Evolutionary conservation across 352 stramenopile genomes (phyloP), one percentile per base, ranked within the genome.

Genomic region (Elongisporangium senticosum): DNA sequence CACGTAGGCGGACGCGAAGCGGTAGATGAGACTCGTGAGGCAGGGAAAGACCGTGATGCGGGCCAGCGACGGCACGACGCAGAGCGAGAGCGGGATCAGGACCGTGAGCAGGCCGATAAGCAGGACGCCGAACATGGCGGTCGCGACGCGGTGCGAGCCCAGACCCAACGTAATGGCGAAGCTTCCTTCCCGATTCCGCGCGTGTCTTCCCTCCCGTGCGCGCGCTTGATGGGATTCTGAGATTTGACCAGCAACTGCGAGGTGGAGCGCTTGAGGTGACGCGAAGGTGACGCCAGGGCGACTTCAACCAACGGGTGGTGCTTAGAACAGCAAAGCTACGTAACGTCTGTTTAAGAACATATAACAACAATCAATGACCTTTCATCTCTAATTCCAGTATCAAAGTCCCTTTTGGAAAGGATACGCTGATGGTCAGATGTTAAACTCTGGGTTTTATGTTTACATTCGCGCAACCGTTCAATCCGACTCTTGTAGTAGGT

Each of bases 41-140:
- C 86, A 51, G 52, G 78, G 78, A 55, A 88, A 88, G 50, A 88
- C 58, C 14, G 78, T 88, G 62, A 65, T 60, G 51, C 74, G 75
- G 24, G 78, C 78, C 24, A 88, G 59, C 24, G 69, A 65, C 23
- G 78, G 78, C 64, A 88, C 75, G 20, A 86, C 71, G 56, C 78
- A 88, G 17, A 86, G 71, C 59, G 75, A 88, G 43, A 88, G 67
- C 39, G 78, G 78, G 53, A 88, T 67, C 51, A 79, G 67, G 52
- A 87, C 69, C 50, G 70, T 77, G 37, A 87, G 24, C 24, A 86
- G 61, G 65, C 73, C 67, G 50, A 87, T 58, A 13, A 69, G 56
- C 40, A 87, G 58, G 58, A 86, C 53, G 59, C 75, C 77, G 15
- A 72, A 51, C 65, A 78, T 78, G 52, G 33, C 67, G 62, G 67